Evolutionary conservation across 805 yeast species (phyloP).

Genomic region (Metschnikowia amazonensis): DNA sequence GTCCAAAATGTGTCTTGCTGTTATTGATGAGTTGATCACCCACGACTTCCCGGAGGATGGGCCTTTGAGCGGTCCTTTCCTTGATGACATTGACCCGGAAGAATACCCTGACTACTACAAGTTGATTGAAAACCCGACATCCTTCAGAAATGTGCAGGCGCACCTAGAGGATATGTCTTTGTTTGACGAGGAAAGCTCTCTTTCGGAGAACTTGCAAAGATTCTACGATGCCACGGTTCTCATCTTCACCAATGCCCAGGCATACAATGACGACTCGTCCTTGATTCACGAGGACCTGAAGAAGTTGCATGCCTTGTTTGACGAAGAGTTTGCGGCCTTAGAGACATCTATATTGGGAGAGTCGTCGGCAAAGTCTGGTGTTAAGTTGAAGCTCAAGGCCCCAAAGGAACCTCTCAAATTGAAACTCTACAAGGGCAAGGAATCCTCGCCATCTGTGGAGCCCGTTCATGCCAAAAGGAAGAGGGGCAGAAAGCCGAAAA

Average conservation of each 20-base stretch:
- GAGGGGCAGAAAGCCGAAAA: conserved; percentile 23
- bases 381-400: conserved; percentile 27
- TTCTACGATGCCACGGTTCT: conserved; percentile 57
- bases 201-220: conserved; percentile 48
- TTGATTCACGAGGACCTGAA: conserved; percentile 69
- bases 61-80: conserved; percentile 62
- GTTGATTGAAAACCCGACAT: conserved; percentile 68
- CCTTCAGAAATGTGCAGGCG: conserved; percentile 56
- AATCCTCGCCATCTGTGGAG: conserved; percentile 10
- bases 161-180: conserved; percentile 51
- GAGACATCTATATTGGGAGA: conserved; percentile 21
- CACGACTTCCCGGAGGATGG: conserved; percentile 49
- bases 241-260: conserved; percentile 75
- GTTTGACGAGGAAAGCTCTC: conserved; percentile 20
- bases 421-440: conserved; percentile 24
- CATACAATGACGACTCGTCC: conserved; percentile 71
- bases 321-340: conserved; percentile 34
- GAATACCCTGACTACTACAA: conserved; percentile 79
- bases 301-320: conserved; percentile 52
- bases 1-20: conserved; percentile 13
- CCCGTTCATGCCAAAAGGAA: conserved; percentile 19
- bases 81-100: conserved; percentile 66
- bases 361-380: conserved; percentile 13
- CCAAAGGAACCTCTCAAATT: conserved; percentile 26
- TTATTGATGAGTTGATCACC: conserved; percentile 40